These are phyloP conservation scores for Hibiscus tridactylites DNA, from an alignment of 345 rosid genomes.

Conservation along the genomic window DNA sequence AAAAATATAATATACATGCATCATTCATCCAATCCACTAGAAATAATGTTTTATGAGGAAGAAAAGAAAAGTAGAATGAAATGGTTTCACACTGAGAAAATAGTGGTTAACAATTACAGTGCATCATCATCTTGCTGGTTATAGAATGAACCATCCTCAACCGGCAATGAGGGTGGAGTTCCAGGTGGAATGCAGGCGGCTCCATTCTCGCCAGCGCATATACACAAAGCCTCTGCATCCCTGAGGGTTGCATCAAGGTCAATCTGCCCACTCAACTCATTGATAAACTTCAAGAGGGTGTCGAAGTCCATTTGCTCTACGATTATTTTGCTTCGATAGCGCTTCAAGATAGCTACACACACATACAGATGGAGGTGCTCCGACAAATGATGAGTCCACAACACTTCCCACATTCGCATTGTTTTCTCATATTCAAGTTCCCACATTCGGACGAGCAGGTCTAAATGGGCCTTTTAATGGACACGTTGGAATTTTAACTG, in stretches of 20 bases:
- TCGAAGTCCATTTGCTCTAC: conserved; percentile 97
- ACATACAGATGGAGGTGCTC: conserved; percentile 89
- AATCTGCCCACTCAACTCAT: conserved; percentile 78
- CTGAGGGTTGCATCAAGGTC: conserved; percentile 63
- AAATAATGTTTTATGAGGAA: not conserved
- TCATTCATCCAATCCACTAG: not conserved
- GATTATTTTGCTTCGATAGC: conserved; percentile 70
- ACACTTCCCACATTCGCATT: conserved; percentile 87
- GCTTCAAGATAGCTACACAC: conserved; percentile 91
- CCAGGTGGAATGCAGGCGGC: conserved; percentile 91
- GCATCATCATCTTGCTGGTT: conserved; percentile 67
- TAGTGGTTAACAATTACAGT: conserved; percentile 32
- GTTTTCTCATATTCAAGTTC: conserved; percentile 80
- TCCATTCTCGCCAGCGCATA: conserved; percentile 91
- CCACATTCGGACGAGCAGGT: conserved; percentile 11
- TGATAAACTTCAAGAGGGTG: conserved; percentile 86
- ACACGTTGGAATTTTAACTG: no score
- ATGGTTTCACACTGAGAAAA: not conserved
- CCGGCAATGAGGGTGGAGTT: conserved; percentile 80
- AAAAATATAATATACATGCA: not conserved
- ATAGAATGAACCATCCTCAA: conserved; percentile 44
- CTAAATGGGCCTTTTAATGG: no score
- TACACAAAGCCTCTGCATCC: conserved; percentile 93
- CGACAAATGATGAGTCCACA: conserved; percentile 71
- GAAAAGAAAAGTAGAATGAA: not conserved